These are phyloP conservation scores for Yamadazyma songkhlaensis DNA, from an alignment of 1,139 yeast species.

Conservation along the genomic window DNA sequence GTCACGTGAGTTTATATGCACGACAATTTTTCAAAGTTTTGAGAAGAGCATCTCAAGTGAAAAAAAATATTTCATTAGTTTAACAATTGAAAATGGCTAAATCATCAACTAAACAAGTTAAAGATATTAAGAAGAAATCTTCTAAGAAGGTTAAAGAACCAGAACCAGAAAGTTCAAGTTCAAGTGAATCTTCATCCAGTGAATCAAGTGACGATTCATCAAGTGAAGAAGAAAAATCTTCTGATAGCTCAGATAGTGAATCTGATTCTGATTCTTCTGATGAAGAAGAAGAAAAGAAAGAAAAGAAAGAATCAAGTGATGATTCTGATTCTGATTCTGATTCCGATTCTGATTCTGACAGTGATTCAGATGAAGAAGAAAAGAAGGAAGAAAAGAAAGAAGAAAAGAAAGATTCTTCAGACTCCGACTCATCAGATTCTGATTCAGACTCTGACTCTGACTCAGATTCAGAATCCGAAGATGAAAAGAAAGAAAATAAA, in stretches of 20 bases:
- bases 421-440: conserved; percentile 12
- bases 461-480: conserved; percentile 10
- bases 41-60: conserved; percentile 10
- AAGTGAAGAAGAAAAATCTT: conserved; percentile 5
- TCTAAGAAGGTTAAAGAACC: conserved; percentile 14
- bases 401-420: conserved; percentile 4
- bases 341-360: conserved; percentile 18
- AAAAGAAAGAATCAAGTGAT: conserved; percentile 2
- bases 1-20: conserved; percentile 1
- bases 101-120: conserved; percentile 16
- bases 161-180: conserved; percentile 12
- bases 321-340: conserved; percentile 6
- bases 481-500: conserved; percentile 13
- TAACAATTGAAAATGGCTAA: conserved; percentile 25
- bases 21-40: not conserved
- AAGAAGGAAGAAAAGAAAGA: conserved; percentile 23
- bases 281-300: conserved; percentile 19
- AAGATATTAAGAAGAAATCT: conserved; percentile 20
- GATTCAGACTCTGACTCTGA: conserved; percentile 18
- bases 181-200: conserved; percentile 10
- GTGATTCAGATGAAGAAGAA: conserved; percentile 17
- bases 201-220: conserved; percentile 13
- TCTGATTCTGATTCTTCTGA: conserved; percentile 8
- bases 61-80: conserved; percentile 6
- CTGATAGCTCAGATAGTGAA: conserved; percentile 2